phyloP scores from a whole-genome alignment of 1,284 basidiomycete species.

The Moesziomyces globuligerus region DNA sequence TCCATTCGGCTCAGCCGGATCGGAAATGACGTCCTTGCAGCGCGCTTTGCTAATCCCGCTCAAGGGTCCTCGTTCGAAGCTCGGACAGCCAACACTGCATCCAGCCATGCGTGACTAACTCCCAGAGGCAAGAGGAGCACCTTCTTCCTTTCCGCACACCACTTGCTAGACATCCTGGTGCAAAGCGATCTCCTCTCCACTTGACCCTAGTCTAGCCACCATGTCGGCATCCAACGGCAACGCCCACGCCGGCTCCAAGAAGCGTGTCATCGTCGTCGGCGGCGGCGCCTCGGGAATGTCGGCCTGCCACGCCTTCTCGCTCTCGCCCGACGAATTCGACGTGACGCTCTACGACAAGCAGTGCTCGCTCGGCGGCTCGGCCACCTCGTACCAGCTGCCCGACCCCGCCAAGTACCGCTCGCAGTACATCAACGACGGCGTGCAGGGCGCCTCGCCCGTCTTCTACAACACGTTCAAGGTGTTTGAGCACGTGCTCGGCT shows the following conservation, averaged over 20 bases:
- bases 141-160: too few species aligned
- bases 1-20: neutral
- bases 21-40: conserved; percentile 13
- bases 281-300: conserved; percentile 57
- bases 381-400: conserved; percentile 60
- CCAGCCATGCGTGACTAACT: neutral
- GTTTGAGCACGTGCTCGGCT: conserved; percentile 56
- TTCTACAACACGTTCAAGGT: conserved; percentile 64
- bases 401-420: conserved; percentile 54
- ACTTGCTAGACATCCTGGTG: too few species aligned
- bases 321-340: conserved; percentile 51
- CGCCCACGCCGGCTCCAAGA: conserved; percentile 29
- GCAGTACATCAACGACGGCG: conserved; percentile 64
- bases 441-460: conserved; percentile 58
- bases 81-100: neutral
- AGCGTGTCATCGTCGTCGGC: conserved; percentile 61
- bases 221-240: conserved; percentile 23
- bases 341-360: conserved; percentile 60
- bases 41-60: conserved; percentile 9
- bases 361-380: conserved; percentile 56
- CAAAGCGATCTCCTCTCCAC: neutral
- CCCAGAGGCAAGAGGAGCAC: too few species aligned
- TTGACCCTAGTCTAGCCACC: neutral
- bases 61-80: neutral
- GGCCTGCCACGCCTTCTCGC: conserved; percentile 55